Evolutionary conservation across 2,329 filamentous ascomycete genomes (phyloP).

Genomic region (Colletotrichum agaves): DNA sequence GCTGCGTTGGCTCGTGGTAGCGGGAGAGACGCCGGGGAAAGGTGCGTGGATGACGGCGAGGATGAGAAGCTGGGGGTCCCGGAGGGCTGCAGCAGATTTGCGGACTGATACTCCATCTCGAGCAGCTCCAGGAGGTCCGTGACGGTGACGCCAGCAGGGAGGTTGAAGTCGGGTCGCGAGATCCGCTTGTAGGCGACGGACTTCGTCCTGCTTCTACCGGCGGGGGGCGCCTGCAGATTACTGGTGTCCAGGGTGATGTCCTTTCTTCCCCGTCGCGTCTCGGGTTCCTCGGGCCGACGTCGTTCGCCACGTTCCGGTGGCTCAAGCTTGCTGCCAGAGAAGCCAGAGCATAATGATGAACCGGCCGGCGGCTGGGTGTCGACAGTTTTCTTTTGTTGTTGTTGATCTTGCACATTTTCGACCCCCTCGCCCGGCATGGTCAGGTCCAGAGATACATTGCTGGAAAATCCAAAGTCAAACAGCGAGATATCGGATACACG

Average conservation of each 20-base stretch:
- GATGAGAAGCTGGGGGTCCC: not conserved
- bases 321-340: not conserved
- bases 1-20: not conserved
- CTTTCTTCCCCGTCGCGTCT: not conserved
- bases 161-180: constrained; percentile 26
- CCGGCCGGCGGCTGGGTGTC: not conserved
- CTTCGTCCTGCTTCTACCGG: not conserved
- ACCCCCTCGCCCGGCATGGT: not conserved
- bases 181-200: constrained; percentile 28
- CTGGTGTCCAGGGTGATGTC: not conserved
- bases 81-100: not conserved
- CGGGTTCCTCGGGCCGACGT: not conserved
- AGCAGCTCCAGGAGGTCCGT: constrained; percentile 32
- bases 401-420: not conserved
- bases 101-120: constrained; percentile 26
- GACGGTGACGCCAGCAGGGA: constrained; percentile 23
- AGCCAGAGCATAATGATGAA: not conserved
- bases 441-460: not conserved
- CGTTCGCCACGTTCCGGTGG: not conserved
- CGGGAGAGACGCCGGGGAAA: not conserved
- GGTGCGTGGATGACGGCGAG: constrained; percentile 9
- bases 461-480: constrained; percentile 1
- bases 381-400: too few species aligned
- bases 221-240: not conserved
- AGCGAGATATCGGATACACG: not conserved